These are phyloP conservation scores for Dysphania ambrosioides DNA, from an alignment of 148 eudicot species.

Conservation along the genomic window DNA sequence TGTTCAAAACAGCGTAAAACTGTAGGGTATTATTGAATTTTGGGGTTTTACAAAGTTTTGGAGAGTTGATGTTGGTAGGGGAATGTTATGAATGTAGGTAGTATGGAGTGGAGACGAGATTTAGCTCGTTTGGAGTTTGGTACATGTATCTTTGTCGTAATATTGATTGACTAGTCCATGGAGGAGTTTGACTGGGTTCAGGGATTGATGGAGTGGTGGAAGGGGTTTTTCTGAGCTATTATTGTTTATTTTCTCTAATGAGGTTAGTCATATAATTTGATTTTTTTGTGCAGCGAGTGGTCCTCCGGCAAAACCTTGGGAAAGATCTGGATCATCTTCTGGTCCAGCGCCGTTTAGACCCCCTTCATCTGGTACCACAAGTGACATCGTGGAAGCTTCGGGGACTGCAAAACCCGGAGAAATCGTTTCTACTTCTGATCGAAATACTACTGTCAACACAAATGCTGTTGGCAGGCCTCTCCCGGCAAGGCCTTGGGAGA, in stretches of 20 bases:
- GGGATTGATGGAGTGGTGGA: neutral
- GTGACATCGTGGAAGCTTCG: conserved; percentile 96
- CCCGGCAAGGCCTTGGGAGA: conserved; percentile 95
- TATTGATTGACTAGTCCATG: no score
- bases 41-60: neutral
- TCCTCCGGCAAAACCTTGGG: conserved; percentile 97
- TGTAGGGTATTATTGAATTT: neutral
- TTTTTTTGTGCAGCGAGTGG: conserved; percentile 39
- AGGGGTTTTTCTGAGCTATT: no score
- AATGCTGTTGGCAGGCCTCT: conserved; percentile 75
- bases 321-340: conserved; percentile 78
- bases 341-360: conserved; percentile 94
- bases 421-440: conserved; percentile 60
- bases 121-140: no score
- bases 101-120: no score
- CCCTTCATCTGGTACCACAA: conserved; percentile 79
- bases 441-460: conserved; percentile 42
- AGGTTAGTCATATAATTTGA: no score
- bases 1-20: neutral
- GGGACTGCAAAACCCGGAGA: conserved; percentile 97
- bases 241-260: no score
- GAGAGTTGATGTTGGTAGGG: neutral
- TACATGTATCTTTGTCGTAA: no score
- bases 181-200: neutral
- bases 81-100: neutral